Evolutionary conservation across 768 basidiomycete genomes (phyloP), one percentile per base, ranked within the genome.

Genomic region (Mycena olivaceomarginata): DNA sequence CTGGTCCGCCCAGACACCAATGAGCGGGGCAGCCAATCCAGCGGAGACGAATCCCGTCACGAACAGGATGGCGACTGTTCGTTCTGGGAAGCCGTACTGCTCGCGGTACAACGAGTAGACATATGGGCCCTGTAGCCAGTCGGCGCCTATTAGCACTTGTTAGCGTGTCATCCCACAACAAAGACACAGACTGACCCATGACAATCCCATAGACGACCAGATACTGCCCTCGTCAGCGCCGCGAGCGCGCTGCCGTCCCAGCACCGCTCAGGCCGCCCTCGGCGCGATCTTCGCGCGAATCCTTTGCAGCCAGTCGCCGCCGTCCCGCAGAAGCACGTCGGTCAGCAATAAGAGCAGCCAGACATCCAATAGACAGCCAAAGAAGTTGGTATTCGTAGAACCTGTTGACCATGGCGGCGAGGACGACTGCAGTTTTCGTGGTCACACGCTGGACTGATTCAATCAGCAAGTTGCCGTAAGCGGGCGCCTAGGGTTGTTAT

Each of bases 101-200:
- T 94, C 93, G 62, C 88, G 87, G 82, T 95, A 96, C 0, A 95
- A 85, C 18, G 94, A 94, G 80, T 95, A 96, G 0, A 95, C 88
- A 80, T 95, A 95, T 18, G 95, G 95, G 0, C 95, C 95, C 83
- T 95, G 94, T 15, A 95, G 87, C 94, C 94, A 95, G 83, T 95
- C 94, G 51, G 94, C 93, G 73, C 92, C 94, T 94, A 15, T 43
- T 65, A 31, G 31, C 15, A 53, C 41, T 48, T 62, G 66, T 59
- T 72, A 64, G 71, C 60, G 74, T 65, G 59, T 64, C 51, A 67
- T 53, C 15, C 20, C 8, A 16, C 6, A 31, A 64, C 39, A 20
- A 67, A 77, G 71, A 75, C 72, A 43, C 51, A 15, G 22, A 83
- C 91, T 64, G 78, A 92, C 94, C 92, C 94, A 95, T 95, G 37